A percentile compares a stretch with the other conserved stretches of the same genome.
Evolutionary conservation across 2,329 filamentous ascomycete species (phyloP).

Genomic region (Fusarium zealandicum): DNA sequence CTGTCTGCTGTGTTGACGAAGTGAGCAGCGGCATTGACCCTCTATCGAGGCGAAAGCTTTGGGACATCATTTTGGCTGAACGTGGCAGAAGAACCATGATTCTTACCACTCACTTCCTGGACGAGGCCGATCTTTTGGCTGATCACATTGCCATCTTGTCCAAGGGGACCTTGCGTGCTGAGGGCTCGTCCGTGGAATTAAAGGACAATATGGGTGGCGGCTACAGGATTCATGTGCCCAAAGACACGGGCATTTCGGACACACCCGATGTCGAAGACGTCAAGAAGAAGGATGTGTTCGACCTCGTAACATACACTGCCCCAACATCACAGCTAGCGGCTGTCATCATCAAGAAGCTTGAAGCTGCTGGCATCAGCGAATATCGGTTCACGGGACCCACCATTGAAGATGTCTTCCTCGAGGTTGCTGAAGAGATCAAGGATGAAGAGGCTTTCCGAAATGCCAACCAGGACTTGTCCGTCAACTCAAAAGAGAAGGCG

Average conservation of each 20-base stretch:
- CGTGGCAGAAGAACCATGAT: slow-evolving; percentile 83
- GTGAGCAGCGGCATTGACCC: slow-evolving; percentile 90
- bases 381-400: slow-evolving; percentile 89
- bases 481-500: slow-evolving; percentile 34
- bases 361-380: slow-evolving; percentile 71
- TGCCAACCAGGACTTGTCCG: slow-evolving; percentile 28
- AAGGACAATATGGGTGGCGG: slow-evolving; percentile 84
- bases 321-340: slow-evolving; percentile 74
- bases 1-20: slow-evolving; percentile 90
- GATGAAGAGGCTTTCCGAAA: slow-evolving; percentile 53
- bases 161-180: slow-evolving; percentile 80
- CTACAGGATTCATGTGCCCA: slow-evolving; percentile 80
- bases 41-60: slow-evolving; percentile 85
- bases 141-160: slow-evolving; percentile 90
- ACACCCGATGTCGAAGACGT: slow-evolving; percentile 63
- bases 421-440: slow-evolving; percentile 80
- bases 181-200: slow-evolving; percentile 84
- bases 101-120: slow-evolving; percentile 90
- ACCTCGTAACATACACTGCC: slow-evolving; percentile 77
- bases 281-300: slow-evolving; percentile 66
- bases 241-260: slow-evolving; percentile 57
- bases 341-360: slow-evolving; percentile 72
- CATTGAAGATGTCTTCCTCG: slow-evolving; percentile 91
- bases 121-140: slow-evolving; percentile 88
- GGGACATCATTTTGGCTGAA: slow-evolving; percentile 90